Evolutionary conservation across 176 grass and related monocot species (phyloP), one percentile per base, ranked within the genome.

Genomic region (Eremochloa ophiuroides): DNA sequence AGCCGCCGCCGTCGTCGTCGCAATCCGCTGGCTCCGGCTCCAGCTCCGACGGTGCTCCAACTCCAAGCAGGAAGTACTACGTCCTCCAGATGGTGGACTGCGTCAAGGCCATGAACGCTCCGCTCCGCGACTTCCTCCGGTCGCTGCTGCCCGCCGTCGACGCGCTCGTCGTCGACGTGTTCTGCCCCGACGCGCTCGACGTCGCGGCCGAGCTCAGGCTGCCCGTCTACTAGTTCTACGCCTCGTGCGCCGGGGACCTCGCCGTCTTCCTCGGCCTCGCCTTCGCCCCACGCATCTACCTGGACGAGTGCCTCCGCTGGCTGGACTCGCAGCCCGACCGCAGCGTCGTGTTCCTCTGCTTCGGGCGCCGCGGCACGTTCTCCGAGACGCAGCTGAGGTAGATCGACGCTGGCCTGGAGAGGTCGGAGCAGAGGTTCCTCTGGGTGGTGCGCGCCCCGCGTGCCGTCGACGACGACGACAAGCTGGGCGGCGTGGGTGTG

Each of bases 121-220:
- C 62, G 20, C 72, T 86, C 39, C 78, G 38, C 40, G 73, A 81
- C 34, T 87, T 85, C 80, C 66, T 91, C 73, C 8, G 68, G 8
- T 75, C 84, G n/a, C n/a, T n/a, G 15, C 37, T 73, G 31, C 68
- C 66, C 2, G 4, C 41, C 34, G 30, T 85, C 16, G 20, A 69
- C 62, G 79, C 84, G 31, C 37, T 90, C 60, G 80, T 90, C 66
- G 9, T 83, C 70, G 80, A 90, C 76, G 83, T 90, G 73, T 90
- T 90, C 69, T 77, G 67, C 79, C 22, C 25, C 4, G 79, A 77
- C 37, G 66, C 84, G 4, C 67, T 79, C 59, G 74, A 90, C 59
- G 74, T 83, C 7, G 80, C 83, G 29, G 66, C 65, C n/a, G 56
- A 73, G 14, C 75, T 79, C 66, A 34, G 13, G 22, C 37, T 87